A percentile compares a stretch with the other conserved stretches of the same genome.
phyloP scores from a whole-genome alignment of 139 green algal species.

The Chlamydomonas eustigma region DNA sequence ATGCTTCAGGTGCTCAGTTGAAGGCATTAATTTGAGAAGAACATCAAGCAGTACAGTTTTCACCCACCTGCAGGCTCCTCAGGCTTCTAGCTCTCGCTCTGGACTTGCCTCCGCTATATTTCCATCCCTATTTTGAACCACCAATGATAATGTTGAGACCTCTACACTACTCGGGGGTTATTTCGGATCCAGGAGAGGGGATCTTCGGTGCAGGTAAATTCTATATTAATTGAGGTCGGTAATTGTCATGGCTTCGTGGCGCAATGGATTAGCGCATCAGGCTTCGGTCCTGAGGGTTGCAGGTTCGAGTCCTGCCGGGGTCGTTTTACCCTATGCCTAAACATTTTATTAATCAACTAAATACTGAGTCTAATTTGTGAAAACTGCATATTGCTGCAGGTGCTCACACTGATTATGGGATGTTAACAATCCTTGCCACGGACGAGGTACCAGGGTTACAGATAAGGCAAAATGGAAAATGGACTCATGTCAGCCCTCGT shows the following conservation, averaged over 20 bases:
- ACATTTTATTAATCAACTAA: neutral
- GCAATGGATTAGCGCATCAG: slow-evolving; percentile 4
- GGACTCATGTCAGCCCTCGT: slow-evolving; percentile 62
- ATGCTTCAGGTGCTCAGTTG: too few relatives aligned
- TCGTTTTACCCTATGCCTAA: neutral
- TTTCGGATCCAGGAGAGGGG: slow-evolving; percentile 32
- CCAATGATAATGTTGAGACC: slow-evolving; percentile 81
- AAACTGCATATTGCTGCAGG: slow-evolving; percentile 36
- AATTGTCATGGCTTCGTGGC: neutral
- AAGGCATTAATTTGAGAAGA: too few relatives aligned
- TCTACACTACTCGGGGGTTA: slow-evolving; percentile 73
- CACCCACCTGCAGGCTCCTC: slow-evolving; percentile 55
- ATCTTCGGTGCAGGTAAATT: slow-evolving; percentile 37
- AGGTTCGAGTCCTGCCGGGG: neutral
- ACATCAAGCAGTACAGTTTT: too few relatives aligned
- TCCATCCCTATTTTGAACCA: slow-evolving; percentile 61
- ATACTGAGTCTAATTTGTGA: neutral
- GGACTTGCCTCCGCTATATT: slow-evolving; percentile 57
- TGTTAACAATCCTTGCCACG: slow-evolving; percentile 86
- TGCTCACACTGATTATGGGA: slow-evolving; percentile 91
- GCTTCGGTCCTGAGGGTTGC: slow-evolving; percentile 1
- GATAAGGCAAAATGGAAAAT: slow-evolving; percentile 54
- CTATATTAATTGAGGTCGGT: neutral
- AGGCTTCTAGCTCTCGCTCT: slow-evolving; percentile 73
- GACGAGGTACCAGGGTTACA: slow-evolving; percentile 76